Conservation (phyloP, 2,329 filamentous ascomycete species). For the Ophiostoma novo-ulmi region DNA sequence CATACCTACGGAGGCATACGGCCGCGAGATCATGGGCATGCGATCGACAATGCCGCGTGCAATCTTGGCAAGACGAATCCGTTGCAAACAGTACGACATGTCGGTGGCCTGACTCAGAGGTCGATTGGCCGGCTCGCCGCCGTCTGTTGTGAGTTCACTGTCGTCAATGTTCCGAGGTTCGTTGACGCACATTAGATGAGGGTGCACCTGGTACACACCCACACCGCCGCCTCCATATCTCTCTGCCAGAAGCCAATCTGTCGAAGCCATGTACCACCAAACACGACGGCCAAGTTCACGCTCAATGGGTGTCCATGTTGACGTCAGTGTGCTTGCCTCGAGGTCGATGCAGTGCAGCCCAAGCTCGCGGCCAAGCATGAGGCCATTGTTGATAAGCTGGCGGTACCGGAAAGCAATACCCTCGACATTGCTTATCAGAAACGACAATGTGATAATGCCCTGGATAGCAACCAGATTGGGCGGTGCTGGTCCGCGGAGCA, state of each 20-base stretch:
- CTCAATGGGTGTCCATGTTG: conserved; percentile 11
- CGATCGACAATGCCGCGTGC: conserved; percentile 40
- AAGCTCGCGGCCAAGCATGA: conserved; percentile 18
- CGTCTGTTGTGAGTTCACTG: conserved; percentile 31
- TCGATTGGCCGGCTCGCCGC: neutral
- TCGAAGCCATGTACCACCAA: conserved; percentile 41
- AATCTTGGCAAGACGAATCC: conserved; percentile 38
- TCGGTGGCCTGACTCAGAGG: conserved; percentile 37
- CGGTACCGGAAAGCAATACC: conserved; percentile 20
- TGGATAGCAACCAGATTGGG: conserved; percentile 15
- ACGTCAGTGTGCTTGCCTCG: neutral
- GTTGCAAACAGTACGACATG: conserved; percentile 43
- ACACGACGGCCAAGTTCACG: conserved; percentile 38
- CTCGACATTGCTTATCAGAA: conserved; percentile 19
- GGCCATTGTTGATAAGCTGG: conserved; percentile 13
- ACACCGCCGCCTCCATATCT: conserved; percentile 37
- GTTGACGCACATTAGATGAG: conserved; percentile 39
- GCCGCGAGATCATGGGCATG: conserved; percentile 18
- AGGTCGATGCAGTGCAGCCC: conserved; percentile 21
- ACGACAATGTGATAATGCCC: conserved; percentile 19
- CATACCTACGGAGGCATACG: conserved; percentile 3
- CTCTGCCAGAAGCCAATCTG: conserved; percentile 37
- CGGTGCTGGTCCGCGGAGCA: conserved; percentile 2
- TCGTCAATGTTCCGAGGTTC: conserved; percentile 41
- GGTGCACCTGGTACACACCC: conserved; percentile 40